These are phyloP conservation scores for Nannochloris sp. DNA, from an alignment of 139 green algal genomes.

Conservation along the genomic window DNA sequence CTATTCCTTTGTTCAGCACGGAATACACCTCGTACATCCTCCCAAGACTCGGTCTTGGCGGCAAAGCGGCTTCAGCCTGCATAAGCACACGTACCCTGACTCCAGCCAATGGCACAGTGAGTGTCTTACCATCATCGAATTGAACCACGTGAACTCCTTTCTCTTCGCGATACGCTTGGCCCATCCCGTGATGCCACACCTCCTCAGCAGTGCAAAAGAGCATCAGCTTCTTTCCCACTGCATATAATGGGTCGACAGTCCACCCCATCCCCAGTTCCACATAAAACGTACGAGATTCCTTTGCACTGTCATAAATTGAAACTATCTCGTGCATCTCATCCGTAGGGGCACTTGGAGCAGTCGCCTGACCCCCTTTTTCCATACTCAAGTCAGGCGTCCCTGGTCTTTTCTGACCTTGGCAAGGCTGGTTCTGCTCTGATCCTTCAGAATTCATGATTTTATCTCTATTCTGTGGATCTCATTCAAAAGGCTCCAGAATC, in stretches of 20 bases:
- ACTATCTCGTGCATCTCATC: too few relatives aligned
- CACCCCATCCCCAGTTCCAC: conserved; percentile 31
- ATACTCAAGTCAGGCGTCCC: too few relatives aligned
- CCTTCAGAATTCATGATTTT: too few relatives aligned
- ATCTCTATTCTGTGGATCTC: too few relatives aligned
- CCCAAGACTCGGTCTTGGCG: neutral
- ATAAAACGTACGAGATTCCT: conserved; percentile 4
- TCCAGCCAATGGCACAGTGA: neutral
- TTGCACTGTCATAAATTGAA: neutral
- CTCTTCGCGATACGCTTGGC: conserved; percentile 14
- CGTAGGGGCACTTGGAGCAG: too few relatives aligned
- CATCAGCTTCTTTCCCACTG: conserved; percentile 41
- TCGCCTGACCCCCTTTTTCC: too few relatives aligned
- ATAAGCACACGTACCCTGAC: neutral
- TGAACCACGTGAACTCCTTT: conserved; percentile 34
- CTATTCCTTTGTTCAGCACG: too few relatives aligned
- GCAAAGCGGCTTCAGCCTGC: neutral
- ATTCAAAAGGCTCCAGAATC: too few relatives aligned
- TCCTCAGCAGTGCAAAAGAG: conserved; percentile 53
- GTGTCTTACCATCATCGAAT: neutral
- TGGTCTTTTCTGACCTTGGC: too few relatives aligned
- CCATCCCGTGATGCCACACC: conserved; percentile 51
- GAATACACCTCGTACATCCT: too few relatives aligned
- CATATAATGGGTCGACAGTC: conserved; percentile 17
- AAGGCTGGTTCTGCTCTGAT: too few relatives aligned